Evolutionary conservation across 495 filamentous ascomycete genomes (phyloP).

Genomic region (Podospora pseudoanserina): DNA sequence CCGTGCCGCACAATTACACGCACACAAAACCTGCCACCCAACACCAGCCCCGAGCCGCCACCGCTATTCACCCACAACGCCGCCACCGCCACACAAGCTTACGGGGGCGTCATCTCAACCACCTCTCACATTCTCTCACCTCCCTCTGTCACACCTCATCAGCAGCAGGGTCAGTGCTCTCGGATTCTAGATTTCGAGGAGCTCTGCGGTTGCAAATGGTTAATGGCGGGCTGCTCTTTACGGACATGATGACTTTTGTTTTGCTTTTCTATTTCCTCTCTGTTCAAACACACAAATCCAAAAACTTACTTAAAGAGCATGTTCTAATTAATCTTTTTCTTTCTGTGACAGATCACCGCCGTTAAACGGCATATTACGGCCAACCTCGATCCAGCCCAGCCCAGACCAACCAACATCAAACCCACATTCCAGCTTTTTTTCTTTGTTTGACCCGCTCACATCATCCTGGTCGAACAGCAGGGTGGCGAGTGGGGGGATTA

Average conservation of each 20-base stretch:
- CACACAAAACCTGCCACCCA: constrained; percentile 1
- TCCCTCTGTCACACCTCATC: not conserved
- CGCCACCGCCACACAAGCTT: constrained; percentile 7
- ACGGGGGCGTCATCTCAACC: constrained; percentile 5
- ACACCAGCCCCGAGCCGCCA: not conserved
- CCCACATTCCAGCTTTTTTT: not conserved
- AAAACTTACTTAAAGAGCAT: not conserved
- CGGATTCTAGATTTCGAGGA: not conserved
- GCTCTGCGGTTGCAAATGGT: not conserved
- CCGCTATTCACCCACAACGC: not conserved
- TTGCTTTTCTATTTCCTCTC: not conserved
- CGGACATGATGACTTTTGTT: not conserved
- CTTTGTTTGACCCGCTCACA: not conserved
- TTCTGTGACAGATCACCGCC: constrained; percentile 4
- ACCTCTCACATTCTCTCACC: not conserved
- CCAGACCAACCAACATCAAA: not conserved
- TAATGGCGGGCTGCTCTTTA: not conserved
- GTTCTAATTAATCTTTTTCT: not conserved
- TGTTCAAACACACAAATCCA: not conserved
- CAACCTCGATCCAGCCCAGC: not conserved
- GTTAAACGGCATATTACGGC: not conserved
- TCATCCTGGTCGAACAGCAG: not conserved
- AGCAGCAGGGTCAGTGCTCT: not conserved
- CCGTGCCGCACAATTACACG: constrained; percentile 1
- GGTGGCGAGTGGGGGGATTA: not conserved